Base-by-base conservation (phyloP, 768 basidiomycete genomes). In the Leccinum boreale region DNA sequence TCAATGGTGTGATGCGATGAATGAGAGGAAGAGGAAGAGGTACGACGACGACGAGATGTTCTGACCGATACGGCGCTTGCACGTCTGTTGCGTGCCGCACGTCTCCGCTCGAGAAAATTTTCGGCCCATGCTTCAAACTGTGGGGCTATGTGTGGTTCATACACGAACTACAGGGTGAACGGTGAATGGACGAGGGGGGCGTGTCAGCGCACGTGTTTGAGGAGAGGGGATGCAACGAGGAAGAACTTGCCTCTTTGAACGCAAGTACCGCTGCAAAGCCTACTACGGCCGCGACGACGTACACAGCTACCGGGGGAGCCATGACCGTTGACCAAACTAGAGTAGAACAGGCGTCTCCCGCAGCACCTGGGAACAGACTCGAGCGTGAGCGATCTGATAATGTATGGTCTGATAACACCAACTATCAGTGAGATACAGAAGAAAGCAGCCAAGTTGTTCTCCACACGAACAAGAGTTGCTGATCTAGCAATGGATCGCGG, bases 101-200 rank as follows among this genome's bases (percentile, higher is more conserved):
- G 70, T 51, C 73, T 70, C 33, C 58, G 58, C 29, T 67, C 69
- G 23, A 73, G 62, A 64, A 69, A 74, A 24, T 65, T 63, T 63
- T 76, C 73, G 2, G 69, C 69, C 72, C 75, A 75, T 52, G 69
- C 73, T 74, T 85, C 85, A 28, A 89, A 47, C 45, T 74, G 77
- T 0, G 86, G 86, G 19, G 85, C 85, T 57, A 89, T 78, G 58
- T 87, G 85, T 10, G 86, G 86, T 60, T 86, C 85, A 57, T 86
- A 88, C 28, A 89, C 80, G 55, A 84, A 83, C 87, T 89, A 57
- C 35, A 47, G 45, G 19, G 28, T 9, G n/a, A 42, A n/a, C 39
- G n/a, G 39, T 42, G 53, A 53, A 47, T 6, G 58, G 53, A 55
- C 35, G 44, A 52, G 21, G 44, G 23, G 45, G 42, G 50, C 57